A percentile compares a stretch with the other conserved stretches of the same genome.
phyloP scores from a whole-genome alignment of 176 grass and related monocot species.

The Aegilops tauschii region DNA sequence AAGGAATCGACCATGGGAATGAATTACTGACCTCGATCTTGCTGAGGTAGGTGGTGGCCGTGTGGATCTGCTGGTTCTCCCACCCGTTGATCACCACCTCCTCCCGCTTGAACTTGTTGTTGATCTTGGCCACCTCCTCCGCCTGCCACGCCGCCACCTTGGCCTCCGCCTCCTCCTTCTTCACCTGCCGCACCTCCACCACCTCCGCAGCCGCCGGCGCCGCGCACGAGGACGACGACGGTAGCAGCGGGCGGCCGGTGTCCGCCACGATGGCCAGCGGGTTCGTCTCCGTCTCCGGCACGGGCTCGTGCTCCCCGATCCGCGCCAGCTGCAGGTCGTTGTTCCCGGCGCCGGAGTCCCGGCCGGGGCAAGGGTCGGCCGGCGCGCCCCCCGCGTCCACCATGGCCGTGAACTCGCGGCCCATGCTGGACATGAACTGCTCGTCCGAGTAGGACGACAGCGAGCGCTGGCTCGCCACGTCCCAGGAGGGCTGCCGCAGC shows the following conservation, averaged over 20 bases:
- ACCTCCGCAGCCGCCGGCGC: neutral
- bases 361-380: neutral
- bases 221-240: neutral
- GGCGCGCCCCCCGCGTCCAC: constrained; percentile 54
- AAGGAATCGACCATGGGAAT: neutral
- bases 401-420: constrained; percentile 70
- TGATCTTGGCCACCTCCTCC: constrained; percentile 58
- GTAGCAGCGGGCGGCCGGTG: constrained; percentile 8
- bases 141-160: constrained; percentile 69
- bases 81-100: constrained; percentile 68
- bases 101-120: constrained; percentile 59
- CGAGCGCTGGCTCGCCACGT: constrained; percentile 41
- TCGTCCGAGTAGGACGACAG: constrained; percentile 24
- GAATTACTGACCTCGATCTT: constrained; percentile 45
- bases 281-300: constrained; percentile 55
- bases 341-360: neutral
- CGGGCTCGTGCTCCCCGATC: constrained; percentile 47
- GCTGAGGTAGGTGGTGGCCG: constrained; percentile 41
- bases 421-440: constrained; percentile 51
- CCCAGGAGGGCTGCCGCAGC: constrained; percentile 47
- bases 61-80: constrained; percentile 56
- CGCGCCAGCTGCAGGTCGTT: constrained; percentile 21
- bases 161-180: constrained; percentile 65
- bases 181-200: constrained; percentile 47
- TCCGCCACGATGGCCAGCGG: constrained; percentile 55